Base-by-base conservation (phyloP, 305 asterid genomes). In the Solanum chacoense region DNA sequence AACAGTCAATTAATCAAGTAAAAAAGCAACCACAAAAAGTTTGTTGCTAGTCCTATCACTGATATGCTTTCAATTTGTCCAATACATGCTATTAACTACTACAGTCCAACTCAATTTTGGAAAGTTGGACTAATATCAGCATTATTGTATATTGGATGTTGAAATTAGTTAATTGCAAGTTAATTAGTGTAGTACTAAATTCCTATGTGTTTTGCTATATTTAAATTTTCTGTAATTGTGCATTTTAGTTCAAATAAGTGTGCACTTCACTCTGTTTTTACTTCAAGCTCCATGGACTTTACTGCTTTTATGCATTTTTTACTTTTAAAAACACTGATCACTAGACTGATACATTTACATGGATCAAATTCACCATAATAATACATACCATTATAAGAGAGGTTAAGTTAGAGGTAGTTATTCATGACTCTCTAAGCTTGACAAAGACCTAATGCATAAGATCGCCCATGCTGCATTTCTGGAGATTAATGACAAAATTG, bases 401-500 rank as follows among this genome's bases (percentile, higher is more conserved):
- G 20, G 45, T 78, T 11, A 78, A 13, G 10, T 38, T 38, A 37
- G 63, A 36, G 67, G 36, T 45, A 8, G 29, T 8, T 40, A 79
- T 34, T 8, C 85, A 78, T 38, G 55, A 37, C 34, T 78, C 12
- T 8, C 26, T 14, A 14, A 79, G 36, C 9, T 40, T 79, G 36
- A 40, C 16, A 79, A 79, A 79, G 63, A 40, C 67, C 36, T 40
- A 79, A 79, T 40, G 40, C n/a, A n/a, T 42, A 83, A 89, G 55
- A 87, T 63, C 29, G 35, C 80, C 45, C 76, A 50, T 67, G 85
- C 67, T 34, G 87, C 9, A 88, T 85, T 85, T 88, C 76, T 69
- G 81, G 86, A 83, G 89, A 80, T 83, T 34, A n/a, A 65, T 71
- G 78, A 85, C 65, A 85, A 71, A 75, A 85, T 77, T 83, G 72